phyloP scores from a whole-genome alignment of 192 early-diverging fungal genomes.

The Piromyces sp. region DNA sequence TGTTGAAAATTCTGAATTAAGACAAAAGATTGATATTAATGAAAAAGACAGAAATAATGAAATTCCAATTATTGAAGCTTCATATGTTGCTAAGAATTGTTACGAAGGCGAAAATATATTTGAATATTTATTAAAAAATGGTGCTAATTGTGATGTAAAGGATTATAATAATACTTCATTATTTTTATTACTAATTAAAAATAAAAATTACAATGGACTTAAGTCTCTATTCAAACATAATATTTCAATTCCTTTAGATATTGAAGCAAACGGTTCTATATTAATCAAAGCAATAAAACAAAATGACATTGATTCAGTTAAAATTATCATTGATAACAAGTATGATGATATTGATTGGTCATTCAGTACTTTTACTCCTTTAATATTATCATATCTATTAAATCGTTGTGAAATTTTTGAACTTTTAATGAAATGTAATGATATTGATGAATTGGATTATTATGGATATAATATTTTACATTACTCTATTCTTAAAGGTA shows the following conservation, averaged over 20 bases:
- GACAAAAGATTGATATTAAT: background rate
- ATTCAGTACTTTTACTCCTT: background rate
- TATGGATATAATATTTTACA: background rate
- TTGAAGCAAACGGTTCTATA: background rate
- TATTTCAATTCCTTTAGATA: background rate
- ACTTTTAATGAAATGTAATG: background rate
- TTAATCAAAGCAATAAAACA: background rate
- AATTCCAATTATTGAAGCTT: background rate
- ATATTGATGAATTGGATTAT: background rate
- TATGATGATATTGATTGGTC: background rate
- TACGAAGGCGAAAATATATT: background rate
- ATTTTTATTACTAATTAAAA: background rate
- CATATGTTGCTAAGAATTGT: background rate
- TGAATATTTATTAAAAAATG: background rate
- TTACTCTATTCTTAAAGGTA: background rate
- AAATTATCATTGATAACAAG: background rate
- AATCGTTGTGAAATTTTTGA: background rate
- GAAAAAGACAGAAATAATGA: background rate
- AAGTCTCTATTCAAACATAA: background rate
- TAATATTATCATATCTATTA: background rate
- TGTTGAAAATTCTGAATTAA: background rate
- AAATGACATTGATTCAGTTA: background rate
- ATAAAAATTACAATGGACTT: background rate
- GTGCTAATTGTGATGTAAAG: background rate
- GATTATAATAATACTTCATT: background rate